Percentiles rank a stretch among this genome's conserved stretches.
These are phyloP conservation scores for Arthrobotrys pseudoclavata DNA, from an alignment of 2,329 filamentous ascomycete species.

Conservation along the genomic window DNA sequence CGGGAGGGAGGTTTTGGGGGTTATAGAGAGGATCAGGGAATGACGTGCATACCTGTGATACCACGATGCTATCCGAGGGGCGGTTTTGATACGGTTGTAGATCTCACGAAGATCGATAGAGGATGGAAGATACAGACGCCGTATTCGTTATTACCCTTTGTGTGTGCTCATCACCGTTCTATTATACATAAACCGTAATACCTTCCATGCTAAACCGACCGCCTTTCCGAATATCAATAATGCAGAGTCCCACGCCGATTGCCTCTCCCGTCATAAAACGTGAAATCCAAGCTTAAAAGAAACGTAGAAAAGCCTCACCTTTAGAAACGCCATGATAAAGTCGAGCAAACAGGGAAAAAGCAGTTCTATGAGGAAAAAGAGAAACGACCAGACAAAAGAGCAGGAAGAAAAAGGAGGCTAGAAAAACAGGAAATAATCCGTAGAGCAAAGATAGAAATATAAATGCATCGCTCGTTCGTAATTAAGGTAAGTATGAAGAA, in stretches of 20 bases:
- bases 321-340: slow-evolving; percentile 12
- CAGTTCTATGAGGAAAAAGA: neutral
- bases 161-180: neutral
- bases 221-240: neutral
- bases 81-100: neutral
- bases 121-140: neutral
- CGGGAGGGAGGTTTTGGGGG: slow-evolving; percentile 61
- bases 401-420: neutral
- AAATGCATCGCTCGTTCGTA: neutral
- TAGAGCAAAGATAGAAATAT: neutral
- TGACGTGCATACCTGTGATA: neutral
- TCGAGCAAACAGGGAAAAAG: neutral
- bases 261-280: too few relatives aligned
- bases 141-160: neutral
- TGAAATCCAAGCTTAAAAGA: neutral
- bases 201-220: neutral
- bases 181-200: slow-evolving; percentile 14
- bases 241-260: neutral
- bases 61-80: too few relatives aligned
- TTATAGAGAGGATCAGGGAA: slow-evolving; percentile 1
- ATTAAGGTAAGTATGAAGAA: neutral
- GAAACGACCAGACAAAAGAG: neutral
- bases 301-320: neutral
- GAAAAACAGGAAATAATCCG: neutral
- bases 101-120: neutral